Conservation (phyloP, 352 stramenopile species). For the Pythium phragmitis region DNA sequence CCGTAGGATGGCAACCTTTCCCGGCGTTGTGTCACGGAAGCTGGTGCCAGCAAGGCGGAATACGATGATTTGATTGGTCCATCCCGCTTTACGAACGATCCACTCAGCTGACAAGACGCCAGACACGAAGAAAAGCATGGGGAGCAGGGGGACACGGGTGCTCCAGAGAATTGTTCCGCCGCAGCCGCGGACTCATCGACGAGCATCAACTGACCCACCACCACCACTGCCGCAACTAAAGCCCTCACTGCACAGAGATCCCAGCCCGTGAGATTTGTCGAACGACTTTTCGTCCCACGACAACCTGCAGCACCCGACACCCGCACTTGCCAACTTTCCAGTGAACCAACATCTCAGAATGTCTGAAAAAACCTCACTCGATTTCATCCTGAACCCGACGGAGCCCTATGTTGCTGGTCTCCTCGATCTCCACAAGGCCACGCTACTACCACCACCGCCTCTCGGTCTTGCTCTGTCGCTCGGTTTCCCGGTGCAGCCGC, state of each 20-base stretch:
- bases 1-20: neutral
- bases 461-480: neutral
- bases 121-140: slow-evolving; percentile 17
- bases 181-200: neutral
- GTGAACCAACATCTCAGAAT: slow-evolving; percentile 6
- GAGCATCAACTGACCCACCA: neutral
- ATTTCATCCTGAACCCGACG: slow-evolving; percentile 26
- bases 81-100: slow-evolving; percentile 5
- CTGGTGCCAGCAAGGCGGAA: slow-evolving; percentile 15
- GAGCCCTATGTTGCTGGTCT: slow-evolving; percentile 13
- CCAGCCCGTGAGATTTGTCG: neutral
- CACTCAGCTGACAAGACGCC: slow-evolving; percentile 7
- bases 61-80: slow-evolving; percentile 19
- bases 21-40: neutral
- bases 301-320: too few species aligned
- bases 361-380: slow-evolving; percentile 18
- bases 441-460: neutral
- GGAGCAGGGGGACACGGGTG: neutral
- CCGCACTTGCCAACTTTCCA: slow-evolving; percentile 5
- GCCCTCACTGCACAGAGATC: too few species aligned
- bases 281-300: neutral
- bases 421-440: slow-evolving; percentile 21
- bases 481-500: neutral
- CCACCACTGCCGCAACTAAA: too few species aligned
- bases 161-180: too few species aligned